Evolutionary conservation across 2,329 filamentous ascomycete species (phyloP).

Genomic region (Talaromyces sp.): DNA sequence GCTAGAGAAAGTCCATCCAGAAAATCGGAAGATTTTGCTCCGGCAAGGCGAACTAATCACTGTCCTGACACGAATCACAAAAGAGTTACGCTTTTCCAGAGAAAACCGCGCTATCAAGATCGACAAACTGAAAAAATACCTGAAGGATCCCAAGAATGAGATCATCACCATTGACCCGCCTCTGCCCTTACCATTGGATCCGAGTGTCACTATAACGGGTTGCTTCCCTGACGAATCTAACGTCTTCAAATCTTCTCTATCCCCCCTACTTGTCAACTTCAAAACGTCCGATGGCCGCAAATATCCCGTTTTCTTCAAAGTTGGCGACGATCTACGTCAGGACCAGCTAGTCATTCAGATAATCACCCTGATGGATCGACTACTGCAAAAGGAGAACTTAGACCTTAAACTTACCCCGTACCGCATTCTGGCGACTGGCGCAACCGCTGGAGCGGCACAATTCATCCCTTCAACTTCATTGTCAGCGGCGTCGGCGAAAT

Average conservation of each 20-base stretch:
- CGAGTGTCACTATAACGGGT: slow-evolving; percentile 72
- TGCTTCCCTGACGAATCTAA: slow-evolving; percentile 79
- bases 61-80: slow-evolving; percentile 81
- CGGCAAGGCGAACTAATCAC: slow-evolving; percentile 88
- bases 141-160: slow-evolving; percentile 88
- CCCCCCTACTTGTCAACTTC: slow-evolving; percentile 87
- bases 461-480: slow-evolving; percentile 86
- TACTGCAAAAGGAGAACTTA: slow-evolving; percentile 91
- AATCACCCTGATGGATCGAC: slow-evolving; percentile 94
- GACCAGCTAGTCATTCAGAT: slow-evolving; percentile 97
- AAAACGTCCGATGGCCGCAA: slow-evolving; percentile 71
- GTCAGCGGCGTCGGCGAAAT: slow-evolving; percentile 77
- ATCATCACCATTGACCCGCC: slow-evolving; percentile 78
- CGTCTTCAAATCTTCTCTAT: slow-evolving; percentile 93
- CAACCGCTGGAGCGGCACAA: slow-evolving; percentile 84
- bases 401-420: slow-evolving; percentile 95
- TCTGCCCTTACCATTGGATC: slow-evolving; percentile 83
- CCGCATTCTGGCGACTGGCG: slow-evolving; percentile 90
- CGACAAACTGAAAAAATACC: slow-evolving; percentile 76
- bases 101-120: slow-evolving; percentile 76
- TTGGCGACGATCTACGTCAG: slow-evolving; percentile 91
- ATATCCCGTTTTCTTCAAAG: slow-evolving; percentile 96
- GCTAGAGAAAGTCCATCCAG: slow-evolving; percentile 69
- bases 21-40: slow-evolving; percentile 70
- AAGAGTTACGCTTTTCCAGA: slow-evolving; percentile 77